phyloP scores from a whole-genome alignment of 768 basidiomycete genomes.

The Infundibulicybe gibba region DNA sequence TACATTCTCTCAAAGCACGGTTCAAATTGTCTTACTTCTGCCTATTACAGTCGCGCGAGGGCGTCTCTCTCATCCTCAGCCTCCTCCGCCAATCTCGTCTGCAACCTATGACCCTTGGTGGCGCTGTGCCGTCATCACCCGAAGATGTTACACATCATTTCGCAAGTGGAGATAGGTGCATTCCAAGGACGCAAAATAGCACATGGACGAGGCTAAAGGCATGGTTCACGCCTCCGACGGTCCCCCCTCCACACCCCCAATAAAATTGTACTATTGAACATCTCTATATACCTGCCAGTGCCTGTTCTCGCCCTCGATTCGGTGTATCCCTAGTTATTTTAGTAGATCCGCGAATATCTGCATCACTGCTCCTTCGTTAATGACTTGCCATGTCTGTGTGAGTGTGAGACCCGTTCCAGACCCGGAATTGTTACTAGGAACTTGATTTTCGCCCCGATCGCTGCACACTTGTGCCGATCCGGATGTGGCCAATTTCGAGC shows the following conservation, averaged over 20 bases:
- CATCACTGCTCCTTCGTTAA: too few relatives aligned
- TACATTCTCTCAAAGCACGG: background rate
- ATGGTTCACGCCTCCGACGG: conserved; percentile 35
- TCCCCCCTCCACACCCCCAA: background rate
- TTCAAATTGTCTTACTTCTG: conserved; percentile 4
- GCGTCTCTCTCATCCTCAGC: conserved; percentile 77
- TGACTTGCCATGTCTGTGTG: too few relatives aligned
- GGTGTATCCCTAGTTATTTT: too few relatives aligned
- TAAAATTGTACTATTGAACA: conserved; percentile 1
- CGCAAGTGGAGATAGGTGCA: conserved; percentile 5
- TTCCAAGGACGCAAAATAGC: conserved; percentile 7
- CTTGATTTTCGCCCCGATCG: too few relatives aligned
- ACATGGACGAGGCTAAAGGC: conserved; percentile 39
- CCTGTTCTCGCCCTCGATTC: too few relatives aligned
- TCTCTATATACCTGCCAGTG: too few relatives aligned
- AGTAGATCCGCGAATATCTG: too few relatives aligned
- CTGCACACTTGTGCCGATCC: too few relatives aligned
- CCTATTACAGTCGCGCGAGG: conserved; percentile 77
- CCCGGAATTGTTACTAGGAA: too few relatives aligned
- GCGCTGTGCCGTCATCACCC: conserved; percentile 16
- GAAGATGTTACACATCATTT: conserved; percentile 9
- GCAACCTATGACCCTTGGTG: conserved; percentile 49
- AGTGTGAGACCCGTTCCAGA: too few relatives aligned
- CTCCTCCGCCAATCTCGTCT: conserved; percentile 78
- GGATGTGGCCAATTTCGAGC: too few relatives aligned